Evolutionary conservation across 495 filamentous ascomycete species (phyloP).

Genomic region (Penicillium waksmanii): DNA sequence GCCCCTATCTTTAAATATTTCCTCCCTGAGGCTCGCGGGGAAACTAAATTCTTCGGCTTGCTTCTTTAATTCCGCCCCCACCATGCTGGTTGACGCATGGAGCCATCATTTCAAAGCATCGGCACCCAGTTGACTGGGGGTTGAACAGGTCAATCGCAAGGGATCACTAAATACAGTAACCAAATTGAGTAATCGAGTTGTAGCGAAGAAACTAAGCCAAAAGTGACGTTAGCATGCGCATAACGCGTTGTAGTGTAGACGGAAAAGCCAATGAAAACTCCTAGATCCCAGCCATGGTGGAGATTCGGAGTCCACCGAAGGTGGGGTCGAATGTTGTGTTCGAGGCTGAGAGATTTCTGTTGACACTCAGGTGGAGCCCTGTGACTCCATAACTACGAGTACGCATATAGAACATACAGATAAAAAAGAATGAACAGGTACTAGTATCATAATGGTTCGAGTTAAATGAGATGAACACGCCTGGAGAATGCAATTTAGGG

Average conservation of each 20-base stretch:
- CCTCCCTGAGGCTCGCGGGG: neutral
- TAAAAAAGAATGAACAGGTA: too few relatives aligned
- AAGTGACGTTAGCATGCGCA: neutral
- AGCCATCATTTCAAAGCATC: neutral
- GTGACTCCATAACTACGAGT: too few relatives aligned
- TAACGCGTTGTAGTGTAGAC: neutral
- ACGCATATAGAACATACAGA: too few relatives aligned
- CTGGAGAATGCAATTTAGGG: neutral
- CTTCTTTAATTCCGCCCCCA: neutral
- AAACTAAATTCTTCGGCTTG: neutral
- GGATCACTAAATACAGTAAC: neutral
- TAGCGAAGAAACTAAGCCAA: neutral
- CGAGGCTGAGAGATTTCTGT: neutral
- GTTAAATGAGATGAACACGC: neutral
- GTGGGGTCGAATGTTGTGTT: neutral
- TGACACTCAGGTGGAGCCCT: too few relatives aligned
- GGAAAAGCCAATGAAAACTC: neutral
- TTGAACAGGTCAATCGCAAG: neutral
- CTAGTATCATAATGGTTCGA: neutral
- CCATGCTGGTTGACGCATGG: too few relatives aligned
- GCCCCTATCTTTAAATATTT: neutral
- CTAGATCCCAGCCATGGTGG: neutral
- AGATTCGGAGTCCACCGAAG: neutral
- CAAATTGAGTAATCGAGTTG: conserved; percentile 1
- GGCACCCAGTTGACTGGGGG: neutral